Percentiles rank a stretch among this genome's conserved stretches.
Evolutionary conservation across 2,329 filamentous ascomycete genomes (phyloP).

Genomic region (Microcera coccophila): DNA sequence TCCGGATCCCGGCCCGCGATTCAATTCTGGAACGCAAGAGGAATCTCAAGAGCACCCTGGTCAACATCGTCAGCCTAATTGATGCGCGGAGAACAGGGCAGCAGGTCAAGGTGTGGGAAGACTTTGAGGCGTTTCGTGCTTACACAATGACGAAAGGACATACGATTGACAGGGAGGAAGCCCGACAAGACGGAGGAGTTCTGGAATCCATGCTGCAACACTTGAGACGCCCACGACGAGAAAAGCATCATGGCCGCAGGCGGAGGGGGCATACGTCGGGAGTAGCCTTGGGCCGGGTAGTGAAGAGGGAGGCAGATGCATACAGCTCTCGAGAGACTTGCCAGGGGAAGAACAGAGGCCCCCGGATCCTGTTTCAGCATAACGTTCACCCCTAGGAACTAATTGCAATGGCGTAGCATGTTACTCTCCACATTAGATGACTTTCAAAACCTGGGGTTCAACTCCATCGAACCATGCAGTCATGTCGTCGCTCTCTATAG

Average conservation of each 20-base stretch:
- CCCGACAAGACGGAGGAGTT: slow-evolving; percentile 21
- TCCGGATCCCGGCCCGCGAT: slow-evolving; percentile 19
- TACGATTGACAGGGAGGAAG: slow-evolving; percentile 17
- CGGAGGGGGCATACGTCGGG: background rate
- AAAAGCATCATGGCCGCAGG: background rate
- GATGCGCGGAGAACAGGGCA: slow-evolving; percentile 24
- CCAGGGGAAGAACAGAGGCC: too few relatives aligned
- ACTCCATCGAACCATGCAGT: too few relatives aligned
- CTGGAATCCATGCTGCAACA: slow-evolving; percentile 19
- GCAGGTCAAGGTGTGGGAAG: slow-evolving; percentile 24
- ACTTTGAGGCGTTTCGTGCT: slow-evolving; percentile 26
- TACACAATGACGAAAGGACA: slow-evolving; percentile 24
- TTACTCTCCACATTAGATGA: too few relatives aligned
- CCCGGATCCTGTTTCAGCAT: too few relatives aligned
- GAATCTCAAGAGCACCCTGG: slow-evolving; percentile 22
- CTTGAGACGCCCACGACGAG: background rate
- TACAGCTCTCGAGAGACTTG: background rate
- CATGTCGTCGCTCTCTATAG: too few relatives aligned
- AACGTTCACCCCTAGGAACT: too few relatives aligned
- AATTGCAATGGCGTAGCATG: too few relatives aligned
- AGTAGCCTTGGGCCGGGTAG: background rate
- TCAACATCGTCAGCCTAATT: slow-evolving; percentile 33
- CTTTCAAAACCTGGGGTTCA: too few relatives aligned
- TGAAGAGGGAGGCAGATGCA: background rate
- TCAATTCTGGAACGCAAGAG: slow-evolving; percentile 21